Conservation (phyloP, 352 stramenopile genomes). For the Phytophthora brassicae region DNA sequence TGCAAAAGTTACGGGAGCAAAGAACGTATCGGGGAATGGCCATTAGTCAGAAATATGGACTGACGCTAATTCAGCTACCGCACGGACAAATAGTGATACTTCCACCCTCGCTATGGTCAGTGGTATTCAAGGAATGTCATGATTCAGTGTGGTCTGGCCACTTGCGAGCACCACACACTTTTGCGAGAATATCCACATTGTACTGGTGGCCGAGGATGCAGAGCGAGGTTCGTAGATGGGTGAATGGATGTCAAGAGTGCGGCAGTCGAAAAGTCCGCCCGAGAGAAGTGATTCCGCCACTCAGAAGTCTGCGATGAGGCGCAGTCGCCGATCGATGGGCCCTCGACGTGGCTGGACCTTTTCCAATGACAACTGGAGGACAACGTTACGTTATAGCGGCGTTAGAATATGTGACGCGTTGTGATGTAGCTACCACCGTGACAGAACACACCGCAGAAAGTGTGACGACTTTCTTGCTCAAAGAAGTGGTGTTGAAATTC, state of each 20-base stretch:
- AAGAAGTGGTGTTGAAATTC: background rate
- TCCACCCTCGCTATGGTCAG: background rate
- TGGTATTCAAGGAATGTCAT: background rate
- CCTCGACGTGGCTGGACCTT: background rate
- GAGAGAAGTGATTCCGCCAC: background rate
- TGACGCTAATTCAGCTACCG: background rate
- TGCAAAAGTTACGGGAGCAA: background rate
- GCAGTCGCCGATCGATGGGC: background rate
- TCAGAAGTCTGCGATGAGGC: background rate
- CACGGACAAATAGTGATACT: background rate
- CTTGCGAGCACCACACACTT: background rate
- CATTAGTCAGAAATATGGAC: background rate
- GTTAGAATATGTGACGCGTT: background rate
- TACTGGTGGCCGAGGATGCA: background rate
- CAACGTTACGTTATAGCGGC: background rate
- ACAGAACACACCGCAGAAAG: background rate
- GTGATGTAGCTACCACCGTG: background rate
- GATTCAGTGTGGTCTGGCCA: background rate
- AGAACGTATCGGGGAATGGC: background rate
- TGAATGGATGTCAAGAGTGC: background rate
- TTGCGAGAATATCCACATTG: background rate
- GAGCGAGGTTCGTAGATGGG: background rate
- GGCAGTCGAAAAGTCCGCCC: background rate
- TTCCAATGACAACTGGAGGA: background rate
- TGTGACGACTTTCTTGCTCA: background rate